Base-by-base conservation (phyloP, 805 yeast species). In the Priceomyces castillae region DNA sequence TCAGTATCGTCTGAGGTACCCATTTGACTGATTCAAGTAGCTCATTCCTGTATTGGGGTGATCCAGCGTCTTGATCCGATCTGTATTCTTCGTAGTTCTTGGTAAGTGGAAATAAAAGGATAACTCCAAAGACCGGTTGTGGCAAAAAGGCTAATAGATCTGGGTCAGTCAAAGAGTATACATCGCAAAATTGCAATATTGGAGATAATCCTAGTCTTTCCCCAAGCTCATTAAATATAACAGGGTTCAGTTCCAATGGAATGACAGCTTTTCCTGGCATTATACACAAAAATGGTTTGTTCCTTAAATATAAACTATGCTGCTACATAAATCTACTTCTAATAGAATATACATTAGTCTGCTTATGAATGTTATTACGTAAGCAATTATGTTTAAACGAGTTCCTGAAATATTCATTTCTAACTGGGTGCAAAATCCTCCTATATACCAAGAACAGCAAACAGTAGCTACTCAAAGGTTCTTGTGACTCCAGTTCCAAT, bases 221-320 rank as follows among this genome's bases (percentile, higher is more conserved):
- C 1, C 90, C 86, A 53, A 89, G 81, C 0, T 69, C 69, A 7
- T 85, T 78, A 67, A 92, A 90, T 5, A 92, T 80, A 7, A 76
- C 84, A 0, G 99, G 99, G 54, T 90, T 88, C 6, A 95, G 86
- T 60, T 94, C 99, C 26, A 92, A 66, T 2, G 98, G 98, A 10
- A 90, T 81, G 12, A 87, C 92, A 11, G 61, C 43, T 42, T 50
- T 55, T 23, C 48, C 56, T 14, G 38, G 14, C 48, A 46, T 46
- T 20, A 11, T 9, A 9, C 6, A 22, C 25, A 22, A 22, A 7
- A 22, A 7, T 22, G 25, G 25, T 22, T 22, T 22, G 9, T 9
- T 22, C 9, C n/a, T n/a, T n/a, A n/a, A n/a, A n/a, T n/a, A n/a
- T n/a, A n/a, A n/a, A n/a, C n/a, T n/a, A n/a, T 22, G 25, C 25